Evolutionary conservation across 371 early-diverging fungal species (phyloP), one percentile per base, ranked within the genome.

Genomic region (Gilbertella persicaria): DNA sequence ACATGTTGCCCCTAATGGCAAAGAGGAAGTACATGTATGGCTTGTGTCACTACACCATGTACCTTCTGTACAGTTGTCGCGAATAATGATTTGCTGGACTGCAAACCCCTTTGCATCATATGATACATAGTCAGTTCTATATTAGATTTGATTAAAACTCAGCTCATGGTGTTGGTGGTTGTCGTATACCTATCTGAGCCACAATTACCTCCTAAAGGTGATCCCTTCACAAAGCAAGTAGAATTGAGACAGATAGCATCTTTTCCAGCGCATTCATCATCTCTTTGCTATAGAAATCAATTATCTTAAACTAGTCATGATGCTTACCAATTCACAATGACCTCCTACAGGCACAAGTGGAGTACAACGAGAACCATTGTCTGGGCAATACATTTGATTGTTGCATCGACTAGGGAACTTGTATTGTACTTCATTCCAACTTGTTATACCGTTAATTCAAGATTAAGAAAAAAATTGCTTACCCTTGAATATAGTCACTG

Each of bases 121-220:
- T 13, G 62, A 69, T 30, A 58, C 44, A 45, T 69, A 69, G n/a
- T 60, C 54, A 4, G 68, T 64, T 26, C 68, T 64, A 43, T 23
- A 47, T 10, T n/a, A n/a, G n/a, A n/a, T n/a, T n/a, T n/a, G n/a
- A n/a, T 44, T 39, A 37, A 45, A 45, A 45, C 25, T 16, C 28
- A 45, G 33, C 25, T 9, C 14, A 5, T 9, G 4, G 19, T 25
- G 46, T 38, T 28, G n/a, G n/a, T 33, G 21, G 9, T 28, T 5
- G 9, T 28, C 37, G 0, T 24, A 21, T 55, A 62, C 67, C 54
- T 50, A 21, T 67, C 67, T 43, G 62, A 49, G 30, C 55, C 63
- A 40, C 63, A 67, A 33, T 50, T 23, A 33, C 63, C 67, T 45
- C 56, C 49, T 5, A 67, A 41, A 6, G 67, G 60, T 12, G 53